Base-by-base conservation (phyloP, 2,329 filamentous ascomycete genomes). In the Arthrobotrys iridis region DNA sequence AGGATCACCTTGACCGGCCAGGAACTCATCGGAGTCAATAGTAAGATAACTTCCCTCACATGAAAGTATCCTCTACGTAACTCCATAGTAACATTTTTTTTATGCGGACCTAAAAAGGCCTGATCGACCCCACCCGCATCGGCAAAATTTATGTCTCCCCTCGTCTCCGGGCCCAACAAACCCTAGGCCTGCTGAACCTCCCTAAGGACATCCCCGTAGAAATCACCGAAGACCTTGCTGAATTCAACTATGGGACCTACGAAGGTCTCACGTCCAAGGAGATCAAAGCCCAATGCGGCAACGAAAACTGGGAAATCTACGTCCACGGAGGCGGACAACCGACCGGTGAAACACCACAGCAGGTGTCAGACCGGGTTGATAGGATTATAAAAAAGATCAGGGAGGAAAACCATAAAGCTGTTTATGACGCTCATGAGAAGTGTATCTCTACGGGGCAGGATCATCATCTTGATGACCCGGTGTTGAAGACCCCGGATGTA, bases 221-320 rank as follows among this genome's bases (percentile, higher is more conserved):
- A 79, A 83, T 92, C 77, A 91, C 89, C 0, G 86, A 92, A 59
- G 88, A 89, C 74, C 88, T 96, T 67, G 87, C 91, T 13, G 92
- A 95, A 82, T 95, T 93, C 92, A 90, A 95, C 82, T 96, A 96
- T 80, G 93, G 91, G 46, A 87, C 90, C 78, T 96, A 96, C 80
- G 92, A 96, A 83, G 93, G 93, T 6, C 86, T 95, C 80, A 92
- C 90, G 35, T 90, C 86, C 76, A 83, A 85, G 13, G 85, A 92
- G 78, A 96, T 96, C 80, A 85, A 87, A 58, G 84, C 85, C 60
- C 80, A 83, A 78, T 86, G 87, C 58, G 84, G 83, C 73, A 84
- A 86, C 79, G 84, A 48, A 24, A 52, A 70, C 57, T 70, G 65
- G 63, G 64, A 70, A 71, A 68, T 68, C 18, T 76, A 76, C 59